These are phyloP conservation scores for Mycena capillaripes DNA, from an alignment of 768 basidiomycete genomes.

Conservation along the genomic window DNA sequence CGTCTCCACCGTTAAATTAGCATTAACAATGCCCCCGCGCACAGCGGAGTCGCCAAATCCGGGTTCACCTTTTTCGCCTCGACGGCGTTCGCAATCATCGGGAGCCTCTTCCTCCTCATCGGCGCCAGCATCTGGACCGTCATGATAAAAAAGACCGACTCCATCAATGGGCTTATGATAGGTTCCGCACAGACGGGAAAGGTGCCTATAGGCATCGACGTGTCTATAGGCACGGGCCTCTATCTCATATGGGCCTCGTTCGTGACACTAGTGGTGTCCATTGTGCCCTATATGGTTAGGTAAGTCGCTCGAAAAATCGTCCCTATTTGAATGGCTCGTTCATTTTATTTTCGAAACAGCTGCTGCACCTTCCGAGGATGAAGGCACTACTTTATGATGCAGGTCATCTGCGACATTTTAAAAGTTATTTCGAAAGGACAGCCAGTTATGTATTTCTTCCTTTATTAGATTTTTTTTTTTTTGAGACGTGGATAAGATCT, in stretches of 20 bases:
- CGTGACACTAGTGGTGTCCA: constrained; percentile 72
- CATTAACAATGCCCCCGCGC: constrained; percentile 12
- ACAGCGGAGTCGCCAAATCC: constrained; percentile 76
- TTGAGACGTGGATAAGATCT: no score
- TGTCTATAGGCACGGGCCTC: constrained; percentile 73
- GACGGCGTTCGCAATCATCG: constrained; percentile 70
- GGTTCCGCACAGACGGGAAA: constrained; percentile 51
- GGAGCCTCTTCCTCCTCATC: constrained; percentile 74
- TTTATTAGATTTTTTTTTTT: no score
- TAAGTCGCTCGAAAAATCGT: constrained; percentile 48
- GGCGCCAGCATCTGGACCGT: constrained; percentile 86
- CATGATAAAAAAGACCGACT: constrained; percentile 73
- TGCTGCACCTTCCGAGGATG: constrained; percentile 87
- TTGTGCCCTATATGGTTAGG: constrained; percentile 86
- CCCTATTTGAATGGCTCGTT: not conserved
- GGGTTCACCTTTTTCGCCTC: constrained; percentile 79
- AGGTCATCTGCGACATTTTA: constrained; percentile 22
- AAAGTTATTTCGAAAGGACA: constrained; percentile 14
- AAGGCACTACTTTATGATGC: constrained; percentile 32
- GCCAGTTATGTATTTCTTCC: constrained; percentile 32
- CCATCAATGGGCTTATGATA: constrained; percentile 68
- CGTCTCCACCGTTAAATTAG: constrained; percentile 13
- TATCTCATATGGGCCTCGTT: constrained; percentile 84
- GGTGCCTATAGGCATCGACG: constrained; percentile 70
- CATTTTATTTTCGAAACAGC: constrained; percentile 54